These are phyloP conservation scores for Globisporangium abappressorium DNA, from an alignment of 352 stramenopile genomes.

Conservation along the genomic window DNA sequence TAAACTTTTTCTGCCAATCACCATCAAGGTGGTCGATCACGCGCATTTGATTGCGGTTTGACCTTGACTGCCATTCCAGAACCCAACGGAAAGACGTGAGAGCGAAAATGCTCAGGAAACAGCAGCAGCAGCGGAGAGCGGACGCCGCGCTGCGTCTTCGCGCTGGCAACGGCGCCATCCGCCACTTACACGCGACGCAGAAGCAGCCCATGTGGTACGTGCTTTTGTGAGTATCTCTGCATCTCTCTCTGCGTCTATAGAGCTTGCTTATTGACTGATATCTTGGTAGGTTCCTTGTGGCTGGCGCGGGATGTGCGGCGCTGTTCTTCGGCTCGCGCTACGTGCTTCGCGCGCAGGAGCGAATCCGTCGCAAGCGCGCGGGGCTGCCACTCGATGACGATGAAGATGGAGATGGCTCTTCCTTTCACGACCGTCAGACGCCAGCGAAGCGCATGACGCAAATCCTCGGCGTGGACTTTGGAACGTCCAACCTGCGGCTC, in stretches of 20 bases:
- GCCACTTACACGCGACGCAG: slow-evolving; percentile 53
- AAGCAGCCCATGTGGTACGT: slow-evolving; percentile 45
- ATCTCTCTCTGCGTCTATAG: background rate
- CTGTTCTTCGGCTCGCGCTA: slow-evolving; percentile 60
- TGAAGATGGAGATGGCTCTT: slow-evolving; percentile 16
- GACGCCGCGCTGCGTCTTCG: background rate
- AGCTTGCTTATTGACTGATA: background rate
- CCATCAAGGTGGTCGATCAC: background rate
- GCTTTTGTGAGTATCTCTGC: background rate
- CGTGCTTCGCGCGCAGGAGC: slow-evolving; percentile 55
- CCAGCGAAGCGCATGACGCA: slow-evolving; percentile 22
- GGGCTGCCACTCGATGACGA: slow-evolving; percentile 46
- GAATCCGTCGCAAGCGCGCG: slow-evolving; percentile 37
- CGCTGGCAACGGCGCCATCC: slow-evolving; percentile 1
- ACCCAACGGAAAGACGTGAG: background rate
- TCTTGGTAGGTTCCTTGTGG: slow-evolving; percentile 32
- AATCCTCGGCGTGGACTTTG: slow-evolving; percentile 57
- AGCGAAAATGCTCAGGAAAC: background rate
- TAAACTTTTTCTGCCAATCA: background rate
- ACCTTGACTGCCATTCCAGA: slow-evolving; percentile 5
- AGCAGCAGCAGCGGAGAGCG: slow-evolving; percentile 1
- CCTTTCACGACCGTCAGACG: background rate
- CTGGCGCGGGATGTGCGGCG: slow-evolving; percentile 35
- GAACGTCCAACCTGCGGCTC: slow-evolving; percentile 50
- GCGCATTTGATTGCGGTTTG: background rate